Evolutionary conservation across 1,284 basidiomycete species (phyloP).

Genomic region (Pseudozyma pruni): DNA sequence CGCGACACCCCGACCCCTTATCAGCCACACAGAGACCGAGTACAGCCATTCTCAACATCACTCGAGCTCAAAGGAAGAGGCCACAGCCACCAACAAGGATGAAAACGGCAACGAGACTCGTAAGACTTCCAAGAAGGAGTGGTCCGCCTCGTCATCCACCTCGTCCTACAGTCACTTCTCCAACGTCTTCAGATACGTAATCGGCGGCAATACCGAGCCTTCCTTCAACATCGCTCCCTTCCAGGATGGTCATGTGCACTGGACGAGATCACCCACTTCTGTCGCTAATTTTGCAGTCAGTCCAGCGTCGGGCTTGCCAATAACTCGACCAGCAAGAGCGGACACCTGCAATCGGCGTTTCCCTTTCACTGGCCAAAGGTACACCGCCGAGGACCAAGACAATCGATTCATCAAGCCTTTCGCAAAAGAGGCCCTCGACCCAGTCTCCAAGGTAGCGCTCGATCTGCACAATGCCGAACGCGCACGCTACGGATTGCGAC

Average conservation of each 20-base stretch:
- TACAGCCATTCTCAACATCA: slow-evolving; percentile 3
- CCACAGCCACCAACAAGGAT: background rate
- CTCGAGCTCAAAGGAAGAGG: background rate
- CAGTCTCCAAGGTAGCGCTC: slow-evolving; percentile 22
- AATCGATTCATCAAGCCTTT: slow-evolving; percentile 20
- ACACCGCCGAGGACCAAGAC: slow-evolving; percentile 19
- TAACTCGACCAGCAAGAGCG: slow-evolving; percentile 30
- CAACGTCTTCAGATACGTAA: slow-evolving; percentile 27
- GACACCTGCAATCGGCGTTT: slow-evolving; percentile 36
- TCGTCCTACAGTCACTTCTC: slow-evolving; percentile 23
- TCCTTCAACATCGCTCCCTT: slow-evolving; percentile 29
- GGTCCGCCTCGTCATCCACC: slow-evolving; percentile 4
- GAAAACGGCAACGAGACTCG: slow-evolving; percentile 4
- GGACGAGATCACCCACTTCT: slow-evolving; percentile 14
- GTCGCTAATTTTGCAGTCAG: background rate
- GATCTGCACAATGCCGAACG: slow-evolving; percentile 45
- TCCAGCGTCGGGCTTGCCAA: slow-evolving; percentile 11
- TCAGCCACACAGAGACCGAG: background rate
- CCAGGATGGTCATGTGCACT: slow-evolving; percentile 18
- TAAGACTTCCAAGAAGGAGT: slow-evolving; percentile 1
- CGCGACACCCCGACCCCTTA: background rate
- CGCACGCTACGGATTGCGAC: slow-evolving; percentile 20
- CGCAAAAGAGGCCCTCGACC: slow-evolving; percentile 19
- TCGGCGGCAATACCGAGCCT: slow-evolving; percentile 20
- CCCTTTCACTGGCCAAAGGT: slow-evolving; percentile 19